Evolutionary conservation across 1,139 yeast genomes (phyloP), one percentile per base, ranked within the genome.

Genomic region (Candida sp.): DNA sequence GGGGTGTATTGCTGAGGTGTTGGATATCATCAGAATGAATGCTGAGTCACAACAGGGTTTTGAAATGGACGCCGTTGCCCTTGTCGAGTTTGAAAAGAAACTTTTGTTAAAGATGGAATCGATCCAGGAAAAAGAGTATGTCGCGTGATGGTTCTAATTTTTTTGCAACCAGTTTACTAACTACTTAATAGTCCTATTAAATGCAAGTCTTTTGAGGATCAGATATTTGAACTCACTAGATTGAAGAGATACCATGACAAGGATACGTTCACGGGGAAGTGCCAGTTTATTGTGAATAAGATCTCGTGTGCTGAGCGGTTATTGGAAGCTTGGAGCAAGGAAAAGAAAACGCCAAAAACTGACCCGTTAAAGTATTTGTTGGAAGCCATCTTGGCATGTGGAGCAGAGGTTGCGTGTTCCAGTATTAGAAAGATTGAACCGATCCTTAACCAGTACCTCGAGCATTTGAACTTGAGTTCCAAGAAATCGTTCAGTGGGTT

Each of bases 261-360:
- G n/a, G 46, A 41, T 31, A 46, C 55, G 30, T 56, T 56, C 41
- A 49, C 54, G 5, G 53, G 57, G 3, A 50, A 53, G 32, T 56
- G 55, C 38, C 51, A 49, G 44, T 32, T 49, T 7, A 53, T 56
- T 9, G 45, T 54, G 3, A 38, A 42, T 7, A 52, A 50, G 41
- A 47, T 56, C 26, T 32, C 45, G 22, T 23, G 37, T 7, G 50
- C 47, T 7, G 51, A 50, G 27, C 26, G n/a, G 3, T 12, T 47
- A 9, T 47, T 56, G 27, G 47, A 47, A 26, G 46, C 34, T 46
- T 52, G 56, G 57, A 40, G 31, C 12, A 50, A 52, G 40, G 54
- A 50, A 11, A 45, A 44, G 23, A 49, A 42, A 32, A 22, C 42
- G 5, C 44, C 47, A n/a, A 51, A 49, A 27, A 35, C 26, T 8